Percentiles rank a stretch among this genome's conserved stretches.
These are phyloP conservation scores for Penicillium sp. DNA, from an alignment of 2,329 filamentous ascomycete genomes.

Conservation along the genomic window DNA sequence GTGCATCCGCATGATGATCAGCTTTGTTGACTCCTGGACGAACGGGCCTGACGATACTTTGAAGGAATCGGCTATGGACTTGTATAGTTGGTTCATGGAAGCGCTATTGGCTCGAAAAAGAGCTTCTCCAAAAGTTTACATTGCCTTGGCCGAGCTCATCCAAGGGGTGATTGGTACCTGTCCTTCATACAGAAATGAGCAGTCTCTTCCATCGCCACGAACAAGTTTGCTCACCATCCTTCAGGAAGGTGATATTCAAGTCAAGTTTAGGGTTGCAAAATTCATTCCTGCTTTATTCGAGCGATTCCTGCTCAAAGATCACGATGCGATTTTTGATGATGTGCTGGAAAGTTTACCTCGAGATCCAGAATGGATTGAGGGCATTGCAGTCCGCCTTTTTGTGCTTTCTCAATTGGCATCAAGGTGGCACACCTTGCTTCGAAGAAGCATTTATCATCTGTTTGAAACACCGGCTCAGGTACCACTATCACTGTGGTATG, in stretches of 20 bases:
- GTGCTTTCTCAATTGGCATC: conserved; percentile 75
- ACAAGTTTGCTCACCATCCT: conserved; percentile 75
- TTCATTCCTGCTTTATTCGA: conserved; percentile 73
- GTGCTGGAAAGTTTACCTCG: conserved; percentile 75
- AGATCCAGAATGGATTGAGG: conserved; percentile 70
- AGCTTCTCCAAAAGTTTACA: conserved; percentile 68
- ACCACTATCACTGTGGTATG: conserved; percentile 64
- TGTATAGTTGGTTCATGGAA: conserved; percentile 77
- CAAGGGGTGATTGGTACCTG: conserved; percentile 66
- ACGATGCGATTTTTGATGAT: conserved; percentile 82
- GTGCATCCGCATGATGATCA: conserved; percentile 67
- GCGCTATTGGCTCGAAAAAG: conserved; percentile 65
- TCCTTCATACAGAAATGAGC: conserved; percentile 63
- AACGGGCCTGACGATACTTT: conserved; percentile 58
- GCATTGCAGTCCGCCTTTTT: conserved; percentile 78
- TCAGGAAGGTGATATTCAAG: conserved; percentile 61
- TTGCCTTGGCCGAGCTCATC: conserved; percentile 66
- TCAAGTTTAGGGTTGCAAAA: conserved; percentile 73
- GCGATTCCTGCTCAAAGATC: conserved; percentile 75
- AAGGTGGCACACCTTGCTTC: conserved; percentile 79
- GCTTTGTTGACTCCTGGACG: conserved; percentile 63
- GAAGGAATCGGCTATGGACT: conserved; percentile 65
- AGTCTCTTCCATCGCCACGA: conserved; percentile 61
- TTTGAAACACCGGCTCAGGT: conserved; percentile 85
- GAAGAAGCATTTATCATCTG: conserved; percentile 86